Base-by-base conservation (phyloP, 768 basidiomycete genomes). In the Rhodotorula graminis region DNA sequence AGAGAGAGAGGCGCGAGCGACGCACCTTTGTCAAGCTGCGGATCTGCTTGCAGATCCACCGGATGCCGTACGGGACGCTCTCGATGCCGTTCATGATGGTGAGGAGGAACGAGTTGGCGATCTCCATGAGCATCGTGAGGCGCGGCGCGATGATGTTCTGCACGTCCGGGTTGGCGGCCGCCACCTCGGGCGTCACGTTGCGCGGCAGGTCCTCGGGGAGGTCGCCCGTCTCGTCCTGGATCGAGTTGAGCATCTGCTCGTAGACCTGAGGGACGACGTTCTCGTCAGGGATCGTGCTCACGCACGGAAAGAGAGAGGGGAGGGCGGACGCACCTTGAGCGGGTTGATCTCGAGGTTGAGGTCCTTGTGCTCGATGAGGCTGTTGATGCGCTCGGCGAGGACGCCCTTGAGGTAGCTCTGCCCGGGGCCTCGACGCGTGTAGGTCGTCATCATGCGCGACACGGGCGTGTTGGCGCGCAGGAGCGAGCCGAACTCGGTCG, bases 11-110 rank as follows among this genome's bases (percentile, higher is more conserved):
- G 16, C 2, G 18, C 31, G 55, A 19, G 59, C 82, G 87, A 69
- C 82, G 75, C 67, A 97, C 95, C 83, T 92, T 85, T 62, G 95
- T 98, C 80, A 99, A 82, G 84, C 93, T 95, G 73, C 93, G 85
- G 80, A 99, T 99, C 82, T 99, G 96, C 82, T 99, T 99, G 84
- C 96, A 99, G 80, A 99, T 99, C 96, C 96, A 99, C 76, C 96
- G 87, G 74, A 99, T 99, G 78, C 96, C 96, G 79, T 99, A 99
- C 40, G 96, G 96, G 23, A 98, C 96, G 78, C 90, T 93, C 78
- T 99, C 96, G 88, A 97, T 88, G 74, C 92, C 93, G 74, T 97
- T 95, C 78, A 99, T 98, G 79, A 99, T 99, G 16, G 96, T 99
- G 47, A 92, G 84, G 70, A 99, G 84, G 84, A 99, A 98, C 78